phyloP scores from a whole-genome alignment of 1,284 basidiomycete species.

The Apiotrichum domesticum region DNA sequence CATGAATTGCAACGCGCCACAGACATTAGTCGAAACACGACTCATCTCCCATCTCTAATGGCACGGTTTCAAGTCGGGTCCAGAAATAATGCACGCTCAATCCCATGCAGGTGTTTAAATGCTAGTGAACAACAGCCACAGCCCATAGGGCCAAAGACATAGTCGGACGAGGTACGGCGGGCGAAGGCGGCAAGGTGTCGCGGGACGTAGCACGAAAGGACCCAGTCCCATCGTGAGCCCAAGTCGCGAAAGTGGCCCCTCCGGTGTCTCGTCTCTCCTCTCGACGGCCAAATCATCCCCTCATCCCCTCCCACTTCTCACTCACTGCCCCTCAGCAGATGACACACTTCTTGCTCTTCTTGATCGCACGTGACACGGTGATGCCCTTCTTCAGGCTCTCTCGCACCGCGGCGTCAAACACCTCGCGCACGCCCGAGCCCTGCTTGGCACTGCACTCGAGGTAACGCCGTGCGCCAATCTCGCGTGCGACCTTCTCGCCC shows the following conservation, averaged over 20 bases:
- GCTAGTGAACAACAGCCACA: conserved; percentile 9
- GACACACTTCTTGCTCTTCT: conserved; percentile 71
- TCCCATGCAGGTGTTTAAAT: conserved; percentile 13
- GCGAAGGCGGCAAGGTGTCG: too few relatives aligned
- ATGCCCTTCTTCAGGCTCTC: conserved; percentile 69
- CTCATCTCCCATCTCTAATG: too few relatives aligned
- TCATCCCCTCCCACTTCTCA: not conserved
- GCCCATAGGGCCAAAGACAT: not conserved
- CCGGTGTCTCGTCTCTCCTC: too few relatives aligned
- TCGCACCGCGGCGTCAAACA: conserved; percentile 82
- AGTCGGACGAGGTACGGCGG: too few relatives aligned
- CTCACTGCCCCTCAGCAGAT: conserved; percentile 53
- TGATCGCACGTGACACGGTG: conserved; percentile 53
- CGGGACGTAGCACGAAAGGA: too few relatives aligned
- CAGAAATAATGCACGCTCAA: conserved; percentile 4
- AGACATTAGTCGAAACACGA: too few relatives aligned
- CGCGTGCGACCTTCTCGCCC: conserved; percentile 70
- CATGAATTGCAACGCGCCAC: too few relatives aligned
- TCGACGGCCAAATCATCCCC: not conserved
- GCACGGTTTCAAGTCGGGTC: not conserved
- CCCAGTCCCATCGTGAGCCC: too few relatives aligned
- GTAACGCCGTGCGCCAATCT: conserved; percentile 87
- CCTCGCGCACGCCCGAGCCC: conserved; percentile 80
- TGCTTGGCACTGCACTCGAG: conserved; percentile 92
- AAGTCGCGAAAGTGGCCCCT: too few relatives aligned